These are phyloP conservation scores for Hortiboletus rubellus DNA, from an alignment of 1,284 basidiomycete species.

Conservation along the genomic window DNA sequence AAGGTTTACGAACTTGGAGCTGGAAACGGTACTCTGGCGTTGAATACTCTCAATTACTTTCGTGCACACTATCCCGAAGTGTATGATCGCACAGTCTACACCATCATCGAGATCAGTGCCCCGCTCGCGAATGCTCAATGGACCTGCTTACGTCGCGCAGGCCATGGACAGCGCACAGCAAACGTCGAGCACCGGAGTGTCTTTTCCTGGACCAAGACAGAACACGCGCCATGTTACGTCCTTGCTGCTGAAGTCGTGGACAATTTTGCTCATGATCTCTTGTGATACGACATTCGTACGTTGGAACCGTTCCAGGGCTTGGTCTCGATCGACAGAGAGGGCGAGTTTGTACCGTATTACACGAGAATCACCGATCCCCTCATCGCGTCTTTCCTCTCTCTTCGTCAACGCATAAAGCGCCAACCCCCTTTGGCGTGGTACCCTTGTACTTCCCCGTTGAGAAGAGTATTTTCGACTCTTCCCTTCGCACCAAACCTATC, in stretches of 20 bases:
- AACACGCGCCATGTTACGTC: constrained; percentile 87
- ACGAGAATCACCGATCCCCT: constrained; percentile 85
- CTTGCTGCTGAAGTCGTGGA: constrained; percentile 96
- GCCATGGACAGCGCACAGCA: constrained; percentile 50
- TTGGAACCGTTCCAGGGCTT: constrained; percentile 83
- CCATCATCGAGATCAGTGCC: constrained; percentile 91
- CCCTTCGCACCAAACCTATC: constrained; percentile 94
- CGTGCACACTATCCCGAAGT: constrained; percentile 83
- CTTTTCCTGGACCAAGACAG: constrained; percentile 80
- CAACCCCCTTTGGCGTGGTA: constrained; percentile 57
- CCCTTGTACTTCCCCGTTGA: constrained; percentile 52
- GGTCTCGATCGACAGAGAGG: constrained; percentile 77
- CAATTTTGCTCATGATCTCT: constrained; percentile 95
- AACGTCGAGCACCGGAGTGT: constrained; percentile 81
- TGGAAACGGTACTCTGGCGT: constrained; percentile 93
- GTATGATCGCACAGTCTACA: constrained; percentile 87
- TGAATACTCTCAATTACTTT: constrained; percentile 85
- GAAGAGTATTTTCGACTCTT: constrained; percentile 65
- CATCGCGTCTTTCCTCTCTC: constrained; percentile 69
- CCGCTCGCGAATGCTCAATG: constrained; percentile 77
- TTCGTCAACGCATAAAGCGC: constrained; percentile 59
- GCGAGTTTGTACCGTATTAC: constrained; percentile 88
- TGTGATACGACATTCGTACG: constrained; percentile 83
- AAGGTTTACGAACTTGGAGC: constrained; percentile 97
- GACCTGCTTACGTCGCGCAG: constrained; percentile 30